These are phyloP conservation scores for Myxozyma udenii DNA, from an alignment of 805 yeast genomes.

Conservation along the genomic window DNA sequence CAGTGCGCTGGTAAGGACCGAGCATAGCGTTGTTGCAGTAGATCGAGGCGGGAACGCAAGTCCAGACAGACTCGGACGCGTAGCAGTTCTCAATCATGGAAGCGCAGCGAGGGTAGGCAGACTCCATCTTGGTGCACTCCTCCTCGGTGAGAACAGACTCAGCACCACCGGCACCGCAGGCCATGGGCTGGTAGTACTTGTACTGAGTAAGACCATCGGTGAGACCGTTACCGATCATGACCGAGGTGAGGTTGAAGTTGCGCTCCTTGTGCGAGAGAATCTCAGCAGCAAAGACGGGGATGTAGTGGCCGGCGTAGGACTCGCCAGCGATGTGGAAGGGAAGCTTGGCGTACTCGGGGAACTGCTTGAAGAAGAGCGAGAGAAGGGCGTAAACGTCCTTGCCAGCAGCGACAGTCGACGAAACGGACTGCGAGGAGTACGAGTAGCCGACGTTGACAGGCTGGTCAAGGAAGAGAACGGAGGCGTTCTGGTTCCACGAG, in stretches of 20 bases:
- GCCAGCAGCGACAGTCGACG: constrained; percentile 77
- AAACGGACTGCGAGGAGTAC: constrained; percentile 60
- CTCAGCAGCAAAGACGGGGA: constrained; percentile 72
- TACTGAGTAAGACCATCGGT: constrained; percentile 81
- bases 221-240: constrained; percentile 89
- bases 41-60: constrained; percentile 86
- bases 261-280: constrained; percentile 47
- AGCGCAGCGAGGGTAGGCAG: constrained; percentile 71
- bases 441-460: constrained; percentile 94
- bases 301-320: constrained; percentile 90
- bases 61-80: constrained; percentile 65
- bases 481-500: constrained; percentile 90
- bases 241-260: constrained; percentile 66
- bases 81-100: constrained; percentile 76
- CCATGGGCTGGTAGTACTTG: constrained; percentile 84
- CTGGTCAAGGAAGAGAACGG: constrained; percentile 87
- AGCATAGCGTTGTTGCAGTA: constrained; percentile 84
- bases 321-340: constrained; percentile 84
- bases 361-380: constrained; percentile 75
- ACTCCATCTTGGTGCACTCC: constrained; percentile 69
- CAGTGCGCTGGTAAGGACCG: constrained; percentile 79
- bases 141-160: constrained; percentile 72
- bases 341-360: constrained; percentile 61
- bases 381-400: constrained; percentile 82
- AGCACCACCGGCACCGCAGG: constrained; percentile 86